Percentiles rank a stretch among this genome's conserved stretches.
Conservation (phyloP, 495 filamentous ascomycete genomes). For the Lentithecium fluviatile region DNA sequence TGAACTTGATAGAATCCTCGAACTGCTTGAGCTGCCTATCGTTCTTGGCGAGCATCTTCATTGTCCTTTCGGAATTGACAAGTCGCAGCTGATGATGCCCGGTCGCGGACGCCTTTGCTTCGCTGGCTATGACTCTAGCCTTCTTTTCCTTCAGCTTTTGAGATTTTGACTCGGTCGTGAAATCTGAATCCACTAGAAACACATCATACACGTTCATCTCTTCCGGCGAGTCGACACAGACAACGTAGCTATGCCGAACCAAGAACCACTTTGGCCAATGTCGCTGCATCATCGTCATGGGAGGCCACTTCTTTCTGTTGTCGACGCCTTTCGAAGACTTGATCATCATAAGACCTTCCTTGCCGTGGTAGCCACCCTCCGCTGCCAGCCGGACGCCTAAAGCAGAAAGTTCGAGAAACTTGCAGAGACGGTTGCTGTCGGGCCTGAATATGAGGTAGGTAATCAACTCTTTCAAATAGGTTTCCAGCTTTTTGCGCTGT, state of each 20-base stretch:
- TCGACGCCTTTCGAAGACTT: slow-evolving; percentile 89
- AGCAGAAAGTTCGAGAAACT: slow-evolving; percentile 92
- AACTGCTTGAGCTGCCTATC: slow-evolving; percentile 89
- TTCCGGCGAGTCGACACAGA: slow-evolving; percentile 95
- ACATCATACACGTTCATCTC: slow-evolving; percentile 99
- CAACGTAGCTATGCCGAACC: slow-evolving; percentile 95
- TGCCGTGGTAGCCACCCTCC: slow-evolving; percentile 95
- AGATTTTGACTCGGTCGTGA: slow-evolving; percentile 70
- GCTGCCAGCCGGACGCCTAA: slow-evolving; percentile 92
- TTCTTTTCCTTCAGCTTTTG: slow-evolving; percentile 59
- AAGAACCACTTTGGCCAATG: slow-evolving; percentile 96
- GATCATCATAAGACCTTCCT: slow-evolving; percentile 91
- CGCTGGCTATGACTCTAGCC: slow-evolving; percentile 50
- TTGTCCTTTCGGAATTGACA: slow-evolving; percentile 80
- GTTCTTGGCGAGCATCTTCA: slow-evolving; percentile 89
- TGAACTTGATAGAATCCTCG: slow-evolving; percentile 83
- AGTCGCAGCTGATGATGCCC: slow-evolving; percentile 83
- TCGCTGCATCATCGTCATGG: slow-evolving; percentile 69
- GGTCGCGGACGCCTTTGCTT: slow-evolving; percentile 62
- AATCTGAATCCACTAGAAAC: slow-evolving; percentile 85
- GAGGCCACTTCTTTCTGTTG: slow-evolving; percentile 76
- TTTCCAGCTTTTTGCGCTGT: slow-evolving; percentile 83
- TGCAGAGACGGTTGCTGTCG: slow-evolving; percentile 93
- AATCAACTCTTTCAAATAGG: slow-evolving; percentile 92
- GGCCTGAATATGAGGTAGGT: slow-evolving; percentile 91